Evolutionary conservation across 352 stramenopile genomes (phyloP), one percentile per base, ranked within the genome.

Genomic region (Phytopythium mirpurense): DNA sequence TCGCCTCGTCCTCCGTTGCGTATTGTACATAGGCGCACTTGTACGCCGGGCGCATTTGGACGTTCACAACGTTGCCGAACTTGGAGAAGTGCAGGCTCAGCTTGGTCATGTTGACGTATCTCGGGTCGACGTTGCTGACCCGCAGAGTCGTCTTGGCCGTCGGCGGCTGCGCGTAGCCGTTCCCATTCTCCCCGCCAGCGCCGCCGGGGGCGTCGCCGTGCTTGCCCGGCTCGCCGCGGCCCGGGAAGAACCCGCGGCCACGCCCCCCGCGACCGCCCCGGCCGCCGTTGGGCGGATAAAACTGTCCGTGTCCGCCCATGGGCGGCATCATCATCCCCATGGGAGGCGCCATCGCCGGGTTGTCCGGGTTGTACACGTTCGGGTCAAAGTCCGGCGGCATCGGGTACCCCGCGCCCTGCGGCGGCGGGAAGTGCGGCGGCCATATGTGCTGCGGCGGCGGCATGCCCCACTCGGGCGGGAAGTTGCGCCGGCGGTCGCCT

Each of bases 21-120:
- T 92, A 95, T 52, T 95, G 84, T 51, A 95, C 80, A 70, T 89
- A 95, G 26, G 84, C 84, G 52, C 80, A 90, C 54, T 83, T 85
- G 46, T 83, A 74, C 29, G 63, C 80, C 51, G 84, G 84, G 1
- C 84, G 78, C 84, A 95, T 95, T 56, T 93, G 82, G 26, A 95
- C 83, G 59, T 95, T 95, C 34, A 95, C 84, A 42, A 95, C 82
- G 41, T 93, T 89, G 63, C 84, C 84, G 57, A 95, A 95, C 57
- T 90, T 90, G 54, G 74, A 88, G 43, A 95, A 95, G 57, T 95
- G 84, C 45, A 88, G 68, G 48, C 80, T 92, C 29, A 95, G 70
- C 59, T 86, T 90, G 23, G 83, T 92, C 81, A 95, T 92, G 66
- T 93, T 95, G 54, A 95, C 79, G 54, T 88, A 93, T 67, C 93